A percentile compares a stretch with the other conserved stretches of the same genome.
phyloP scores from a whole-genome alignment of 176 grass and related monocot species.

The maize (Zea mays) region DNA sequence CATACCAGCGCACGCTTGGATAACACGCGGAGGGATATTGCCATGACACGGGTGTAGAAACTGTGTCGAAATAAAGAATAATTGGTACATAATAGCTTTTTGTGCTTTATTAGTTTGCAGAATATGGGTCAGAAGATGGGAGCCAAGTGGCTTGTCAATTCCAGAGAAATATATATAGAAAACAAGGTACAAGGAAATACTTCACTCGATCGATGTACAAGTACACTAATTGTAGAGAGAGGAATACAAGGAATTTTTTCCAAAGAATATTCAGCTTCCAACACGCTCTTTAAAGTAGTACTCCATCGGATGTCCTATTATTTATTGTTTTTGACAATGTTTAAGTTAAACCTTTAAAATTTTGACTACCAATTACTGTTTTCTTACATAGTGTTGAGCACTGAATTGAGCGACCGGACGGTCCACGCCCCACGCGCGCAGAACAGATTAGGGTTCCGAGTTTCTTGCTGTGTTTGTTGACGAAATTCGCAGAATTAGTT shows the following conservation, averaged over 20 bases:
- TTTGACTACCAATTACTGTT: no score
- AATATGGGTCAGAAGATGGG: conserved; percentile 13
- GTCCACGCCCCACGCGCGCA: no score
- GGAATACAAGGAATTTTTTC: no score
- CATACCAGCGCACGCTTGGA: not conserved
- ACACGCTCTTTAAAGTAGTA: conserved; percentile 18
- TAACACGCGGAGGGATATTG: not conserved
- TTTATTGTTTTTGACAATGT: no score
- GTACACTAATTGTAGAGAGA: not conserved
- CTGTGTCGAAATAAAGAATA: not conserved
- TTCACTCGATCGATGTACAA: not conserved
- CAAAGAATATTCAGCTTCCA: not conserved
- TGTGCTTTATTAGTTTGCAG: not conserved
- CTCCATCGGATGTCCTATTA: no score
- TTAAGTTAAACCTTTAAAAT: no score
- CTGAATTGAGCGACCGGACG: no score
- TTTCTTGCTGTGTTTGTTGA: no score
- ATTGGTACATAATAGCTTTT: not conserved
- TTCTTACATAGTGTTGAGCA: no score
- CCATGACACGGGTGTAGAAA: not conserved
- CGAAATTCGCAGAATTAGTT: no score
- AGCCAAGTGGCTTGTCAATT: conserved; percentile 32
- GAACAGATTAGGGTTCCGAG: no score
- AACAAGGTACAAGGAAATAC: not conserved
- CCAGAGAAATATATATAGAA: not conserved